Base-by-base conservation (phyloP, 768 basidiomycete species). In the Xerocomus spinulosus region DNA sequence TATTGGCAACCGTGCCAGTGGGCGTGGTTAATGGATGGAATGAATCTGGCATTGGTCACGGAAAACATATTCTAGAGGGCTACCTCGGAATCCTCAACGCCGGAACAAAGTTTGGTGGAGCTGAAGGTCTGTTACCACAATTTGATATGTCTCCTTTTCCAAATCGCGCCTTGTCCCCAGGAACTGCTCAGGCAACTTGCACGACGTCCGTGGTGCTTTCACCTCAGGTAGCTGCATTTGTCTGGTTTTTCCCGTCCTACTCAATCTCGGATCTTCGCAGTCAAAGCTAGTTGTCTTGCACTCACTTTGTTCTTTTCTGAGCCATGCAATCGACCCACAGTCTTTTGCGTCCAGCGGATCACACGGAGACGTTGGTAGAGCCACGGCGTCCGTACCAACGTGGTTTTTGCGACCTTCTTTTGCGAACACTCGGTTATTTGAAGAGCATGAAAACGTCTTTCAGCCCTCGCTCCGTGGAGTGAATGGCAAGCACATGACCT, bases 51-150 rank as follows among this genome's bases (percentile, higher is more conserved):
- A 63, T 65, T 28, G 71, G 73, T 9, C 78, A 85, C 58, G 83
- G 85, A 35, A 70, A 70, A 52, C 75, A 87, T 29, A 76, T 89
- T 12, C 61, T 93, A 20, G 83, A 87, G 58, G 89, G 89, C 2
- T 91, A 91, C 61, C 75, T 92, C 12, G 81, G 85, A n/a, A 75
- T 91, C 51, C 67, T 93, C 48, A 85, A 76, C 52, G 83, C 79
- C 4, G 82, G 85, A 15, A 80, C 81, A 2, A 79, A 73, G 52
- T 82, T 79, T 53, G 78, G 78, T 29, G 79, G 79, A 45, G 69
- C 64, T 10, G 76, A 80, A 48, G 83, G 84, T 80, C 51, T 21
- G 65, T 46, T 10, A 29, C 36, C 24, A 44, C 14, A 25, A 47
- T 33, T 29, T 15, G 15, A n/a, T 36, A 20, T 42, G 9, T 35